A percentile compares a stretch with the other conserved stretches of the same genome.
These are phyloP conservation scores for Phyllosticta capitalensis DNA, from an alignment of 2,329 filamentous ascomycete genomes.

Conservation along the genomic window DNA sequence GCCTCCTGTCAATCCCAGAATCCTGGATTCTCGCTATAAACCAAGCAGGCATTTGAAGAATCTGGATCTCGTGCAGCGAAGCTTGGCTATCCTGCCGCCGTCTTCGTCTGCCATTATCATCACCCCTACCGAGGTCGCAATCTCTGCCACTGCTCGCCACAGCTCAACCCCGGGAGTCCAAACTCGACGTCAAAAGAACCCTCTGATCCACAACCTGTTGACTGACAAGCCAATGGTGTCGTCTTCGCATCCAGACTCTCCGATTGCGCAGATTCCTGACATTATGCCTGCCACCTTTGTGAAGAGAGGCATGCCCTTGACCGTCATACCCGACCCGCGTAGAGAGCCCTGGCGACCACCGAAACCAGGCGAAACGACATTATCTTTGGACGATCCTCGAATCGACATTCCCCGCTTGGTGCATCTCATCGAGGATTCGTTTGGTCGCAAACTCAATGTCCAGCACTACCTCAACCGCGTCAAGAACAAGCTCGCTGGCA, in stretches of 20 bases:
- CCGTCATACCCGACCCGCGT: conserved; percentile 66
- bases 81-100: conserved; percentile 67
- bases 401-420: conserved; percentile 78
- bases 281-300: conserved; percentile 65
- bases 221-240: conserved; percentile 92
- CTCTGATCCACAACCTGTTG: conserved; percentile 87
- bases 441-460: conserved; percentile 74
- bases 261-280: conserved; percentile 17
- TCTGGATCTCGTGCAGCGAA: conserved; percentile 59
- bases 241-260: conserved; percentile 66
- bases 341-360: conserved; percentile 59
- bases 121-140: conserved; percentile 73
- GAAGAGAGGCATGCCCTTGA: conserved; percentile 84
- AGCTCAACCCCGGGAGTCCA: conserved; percentile 35
- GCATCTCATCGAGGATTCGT: conserved; percentile 87
- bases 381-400: conserved; percentile 67
- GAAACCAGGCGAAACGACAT: conserved; percentile 45
- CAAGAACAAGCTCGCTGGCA: conserved; percentile 68
- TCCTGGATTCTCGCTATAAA: neutral
- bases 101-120: conserved; percentile 84
- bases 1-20: conserved; percentile 16
- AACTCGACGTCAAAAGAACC: conserved; percentile 61
- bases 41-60: conserved; percentile 53
- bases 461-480: conserved; percentile 76
- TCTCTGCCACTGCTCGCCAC: conserved; percentile 33